phyloP scores from a whole-genome alignment of 2,329 filamentous ascomycete genomes.

The Colletotrichum simmondsii region DNA sequence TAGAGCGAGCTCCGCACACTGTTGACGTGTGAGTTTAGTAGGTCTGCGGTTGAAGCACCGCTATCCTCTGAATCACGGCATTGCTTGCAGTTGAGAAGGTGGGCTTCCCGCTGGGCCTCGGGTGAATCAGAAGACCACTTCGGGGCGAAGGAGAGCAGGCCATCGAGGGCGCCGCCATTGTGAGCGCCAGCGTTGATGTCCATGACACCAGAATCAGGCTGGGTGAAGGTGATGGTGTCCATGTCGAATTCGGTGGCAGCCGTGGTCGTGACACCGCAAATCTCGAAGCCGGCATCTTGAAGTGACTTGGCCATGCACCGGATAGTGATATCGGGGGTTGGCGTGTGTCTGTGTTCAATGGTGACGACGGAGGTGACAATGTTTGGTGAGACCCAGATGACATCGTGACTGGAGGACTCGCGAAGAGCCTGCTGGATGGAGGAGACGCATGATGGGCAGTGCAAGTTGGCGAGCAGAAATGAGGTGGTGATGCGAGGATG shows the following conservation, averaged over 20 bases:
- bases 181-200: conserved; percentile 25
- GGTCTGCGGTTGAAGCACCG: neutral
- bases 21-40: neutral
- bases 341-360: conserved; percentile 61
- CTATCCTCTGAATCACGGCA: conserved; percentile 44
- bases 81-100: conserved; percentile 56
- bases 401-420: conserved; percentile 55
- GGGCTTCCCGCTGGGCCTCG: conserved; percentile 40
- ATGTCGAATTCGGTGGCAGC: conserved; percentile 40
- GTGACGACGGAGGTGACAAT: conserved; percentile 78
- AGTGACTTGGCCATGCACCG: conserved; percentile 59
- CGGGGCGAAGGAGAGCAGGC: conserved; percentile 26
- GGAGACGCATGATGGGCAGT: conserved; percentile 80
- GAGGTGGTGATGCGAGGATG: conserved; percentile 59
- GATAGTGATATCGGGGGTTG: conserved; percentile 51
- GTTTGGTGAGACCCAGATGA: conserved; percentile 73
- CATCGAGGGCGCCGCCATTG: conserved; percentile 37
- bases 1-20: conserved; percentile 2
- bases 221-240: conserved; percentile 39
- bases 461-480: conserved; percentile 78
- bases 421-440: conserved; percentile 70
- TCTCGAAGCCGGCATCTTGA: conserved; percentile 68
- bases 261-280: conserved; percentile 59
- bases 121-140: conserved; percentile 24
- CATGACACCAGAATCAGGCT: conserved; percentile 36